Evolutionary conservation across 2,329 filamentous ascomycete genomes (phyloP).

Genomic region (Huntiella omanensis): DNA sequence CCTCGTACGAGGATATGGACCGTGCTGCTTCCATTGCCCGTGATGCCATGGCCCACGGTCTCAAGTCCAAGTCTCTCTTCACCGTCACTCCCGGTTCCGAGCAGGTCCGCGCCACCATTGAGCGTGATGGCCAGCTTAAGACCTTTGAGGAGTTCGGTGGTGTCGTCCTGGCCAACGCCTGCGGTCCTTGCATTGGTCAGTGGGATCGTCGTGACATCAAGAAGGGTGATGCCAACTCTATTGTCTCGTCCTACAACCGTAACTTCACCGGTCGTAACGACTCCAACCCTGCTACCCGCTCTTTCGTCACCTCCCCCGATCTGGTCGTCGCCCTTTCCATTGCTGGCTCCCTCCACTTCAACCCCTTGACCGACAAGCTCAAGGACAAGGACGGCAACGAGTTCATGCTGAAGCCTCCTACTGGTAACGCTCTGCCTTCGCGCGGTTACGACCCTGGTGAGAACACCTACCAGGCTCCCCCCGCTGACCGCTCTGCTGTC

Average conservation of each 20-base stretch:
- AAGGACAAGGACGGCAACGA: conserved; percentile 95
- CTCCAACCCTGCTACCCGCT: conserved; percentile 84
- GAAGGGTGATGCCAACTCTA: conserved; percentile 92
- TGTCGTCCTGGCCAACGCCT: conserved; percentile 87
- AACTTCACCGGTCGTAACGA: conserved; percentile 99
- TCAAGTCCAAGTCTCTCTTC: conserved; percentile 89
- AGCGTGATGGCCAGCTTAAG: conserved; percentile 73
- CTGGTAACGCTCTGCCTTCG: conserved; percentile 61
- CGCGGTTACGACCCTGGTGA: conserved; percentile 77
- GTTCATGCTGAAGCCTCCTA: conserved; percentile 68
- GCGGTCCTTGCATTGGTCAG: conserved; percentile 81
- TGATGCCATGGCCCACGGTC: conserved; percentile 75
- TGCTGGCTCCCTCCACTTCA: conserved; percentile 76
- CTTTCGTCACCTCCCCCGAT: conserved; percentile 81
- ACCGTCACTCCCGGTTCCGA: conserved; percentile 92
- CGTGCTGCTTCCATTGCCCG: conserved; percentile 79
- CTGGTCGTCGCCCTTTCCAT: conserved; percentile 73
- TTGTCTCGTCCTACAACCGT: conserved; percentile 98
- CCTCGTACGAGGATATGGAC: conserved; percentile 72
- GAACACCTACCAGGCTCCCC: conserved; percentile 92
- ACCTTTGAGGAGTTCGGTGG: conserved; percentile 95
- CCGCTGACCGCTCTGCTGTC: conserved; percentile 54
- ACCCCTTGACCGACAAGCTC: conserved; percentile 78
- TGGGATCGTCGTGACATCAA: conserved; percentile 89
- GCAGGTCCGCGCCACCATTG: conserved; percentile 88